Base-by-base conservation (phyloP, 306 rosid genomes). In the Carpinus fangiana region DNA sequence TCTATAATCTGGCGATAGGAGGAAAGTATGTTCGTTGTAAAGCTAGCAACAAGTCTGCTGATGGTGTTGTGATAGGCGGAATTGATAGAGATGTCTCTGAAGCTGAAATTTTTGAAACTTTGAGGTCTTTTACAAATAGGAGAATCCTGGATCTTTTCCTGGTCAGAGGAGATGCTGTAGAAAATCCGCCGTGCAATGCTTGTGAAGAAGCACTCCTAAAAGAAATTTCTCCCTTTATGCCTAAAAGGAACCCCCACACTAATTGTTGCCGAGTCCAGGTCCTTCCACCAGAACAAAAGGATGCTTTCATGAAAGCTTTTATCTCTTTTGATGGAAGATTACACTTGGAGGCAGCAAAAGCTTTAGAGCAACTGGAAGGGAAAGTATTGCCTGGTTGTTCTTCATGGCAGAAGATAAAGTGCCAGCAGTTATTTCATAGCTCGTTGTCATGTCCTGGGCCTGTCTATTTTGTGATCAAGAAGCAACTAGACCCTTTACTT, bases 261-360 rank as follows among this genome's bases (percentile, higher is more conserved):
- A 73, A 72, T 79, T 78, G 82, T 79, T 91, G 90, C 78, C 87
- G 85, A 51, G 96, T 93, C 77, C 94, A 93, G 78, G 98, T 95
- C 62, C 78, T 80, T 60, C 73, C 75, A 51, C 96, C 98, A 51
- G 92, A 88, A 79, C 90, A 86, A 0, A 92, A 81, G 84, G 91
- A 84, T 84, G 8, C 54, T 68, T 91, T 76, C 88, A 86, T 87
- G 87, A 91, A 75, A 81, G 99, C 99, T 70, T 57, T 84, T 51
- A 81, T 95, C 77, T 86, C 76, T 50, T 95, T 95, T 83, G 98
- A 93, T 81, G 97, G 99, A 79, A 89, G 99, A 82, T 85, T 93
- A 64, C 99, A 95, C 79, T 84, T 91, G 78, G 99, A 95, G 85
- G 99, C 98, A 12, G 99, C 99, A 20, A 89, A 79, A 83, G 98